phyloP scores from a whole-genome alignment of 495 filamentous ascomycete genomes.

The Achaetomiella virescens region DNA sequence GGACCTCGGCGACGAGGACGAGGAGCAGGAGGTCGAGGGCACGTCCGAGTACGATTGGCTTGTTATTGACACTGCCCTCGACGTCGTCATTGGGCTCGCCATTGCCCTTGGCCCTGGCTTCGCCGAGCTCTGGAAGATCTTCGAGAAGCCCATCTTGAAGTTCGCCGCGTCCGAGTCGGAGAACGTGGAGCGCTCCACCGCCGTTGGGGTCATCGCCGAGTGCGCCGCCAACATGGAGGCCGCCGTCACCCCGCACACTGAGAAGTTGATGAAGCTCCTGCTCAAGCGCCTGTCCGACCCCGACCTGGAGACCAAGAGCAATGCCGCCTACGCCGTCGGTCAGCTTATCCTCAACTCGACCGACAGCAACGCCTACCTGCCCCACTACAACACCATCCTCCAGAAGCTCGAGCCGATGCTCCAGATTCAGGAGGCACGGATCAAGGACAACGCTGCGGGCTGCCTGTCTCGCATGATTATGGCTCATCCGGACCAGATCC shows the following conservation, averaged over 20 bases:
- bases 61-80: slow-evolving; percentile 86
- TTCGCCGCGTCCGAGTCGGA: slow-evolving; percentile 74
- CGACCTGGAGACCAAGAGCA: slow-evolving; percentile 87
- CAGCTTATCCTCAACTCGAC: slow-evolving; percentile 75
- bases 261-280: slow-evolving; percentile 68
- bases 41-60: slow-evolving; percentile 97
- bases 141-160: slow-evolving; percentile 83
- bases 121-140: slow-evolving; percentile 82
- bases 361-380: slow-evolving; percentile 62
- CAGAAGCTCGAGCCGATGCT: slow-evolving; percentile 78
- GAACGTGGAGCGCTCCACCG: slow-evolving; percentile 76
- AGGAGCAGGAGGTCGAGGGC: slow-evolving; percentile 59
- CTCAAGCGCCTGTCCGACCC: slow-evolving; percentile 84
- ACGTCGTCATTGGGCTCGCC: slow-evolving; percentile 78
- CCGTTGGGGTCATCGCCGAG: slow-evolving; percentile 88
- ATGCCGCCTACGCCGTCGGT: slow-evolving; percentile 85
- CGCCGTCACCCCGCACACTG: slow-evolving; percentile 70
- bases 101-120: slow-evolving; percentile 77
- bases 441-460: slow-evolving; percentile 89
- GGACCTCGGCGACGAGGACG: slow-evolving; percentile 74
- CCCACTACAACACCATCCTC: slow-evolving; percentile 69
- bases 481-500: slow-evolving; percentile 70
- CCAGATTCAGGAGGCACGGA: slow-evolving; percentile 62
- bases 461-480: slow-evolving; percentile 90
- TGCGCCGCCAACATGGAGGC: slow-evolving; percentile 79